Evolutionary conservation across 768 basidiomycete genomes (phyloP).

Genomic region (Pulveroboletus sp.): DNA sequence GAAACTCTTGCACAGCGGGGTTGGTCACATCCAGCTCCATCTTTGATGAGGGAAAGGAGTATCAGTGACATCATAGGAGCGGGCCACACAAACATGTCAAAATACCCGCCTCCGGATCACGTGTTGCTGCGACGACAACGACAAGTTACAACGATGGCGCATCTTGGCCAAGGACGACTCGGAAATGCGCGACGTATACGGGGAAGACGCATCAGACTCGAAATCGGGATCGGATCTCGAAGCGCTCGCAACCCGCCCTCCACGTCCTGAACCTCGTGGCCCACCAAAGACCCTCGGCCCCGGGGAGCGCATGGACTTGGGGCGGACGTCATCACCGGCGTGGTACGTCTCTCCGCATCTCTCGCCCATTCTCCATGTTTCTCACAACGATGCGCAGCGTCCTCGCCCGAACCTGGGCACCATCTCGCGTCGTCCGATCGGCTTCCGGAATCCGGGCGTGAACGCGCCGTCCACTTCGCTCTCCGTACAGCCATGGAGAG

Average conservation of each 20-base stretch:
- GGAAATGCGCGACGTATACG: too few species aligned
- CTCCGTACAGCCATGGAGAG: constrained; percentile 14
- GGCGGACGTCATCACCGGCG: constrained; percentile 53
- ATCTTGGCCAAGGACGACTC: too few species aligned
- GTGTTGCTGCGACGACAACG: neutral
- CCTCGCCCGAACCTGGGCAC: constrained; percentile 22
- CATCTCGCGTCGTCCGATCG: constrained; percentile 21
- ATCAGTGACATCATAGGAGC: constrained; percentile 13
- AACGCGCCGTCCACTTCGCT: neutral
- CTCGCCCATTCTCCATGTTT: neutral
- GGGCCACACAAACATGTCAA: constrained; percentile 8
- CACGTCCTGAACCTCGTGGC: constrained; percentile 52
- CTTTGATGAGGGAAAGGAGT: neutral
- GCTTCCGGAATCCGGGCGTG: neutral
- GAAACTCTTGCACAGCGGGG: constrained; percentile 61
- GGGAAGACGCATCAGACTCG: constrained; percentile 2
- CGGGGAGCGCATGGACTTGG: constrained; percentile 57
- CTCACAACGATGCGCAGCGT: constrained; percentile 11
- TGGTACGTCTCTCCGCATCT: constrained; percentile 25
- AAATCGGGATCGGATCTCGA: constrained; percentile 31
- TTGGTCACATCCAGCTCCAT: constrained; percentile 61
- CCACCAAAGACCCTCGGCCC: constrained; percentile 49
- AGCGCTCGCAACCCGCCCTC: constrained; percentile 30
- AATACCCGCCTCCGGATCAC: constrained; percentile 2
- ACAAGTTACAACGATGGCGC: too few species aligned